Percentiles rank a stretch among this genome's conserved stretches.
Conservation (phyloP, 768 basidiomycete genomes). For the Clitopilus passeckerianus region DNA sequence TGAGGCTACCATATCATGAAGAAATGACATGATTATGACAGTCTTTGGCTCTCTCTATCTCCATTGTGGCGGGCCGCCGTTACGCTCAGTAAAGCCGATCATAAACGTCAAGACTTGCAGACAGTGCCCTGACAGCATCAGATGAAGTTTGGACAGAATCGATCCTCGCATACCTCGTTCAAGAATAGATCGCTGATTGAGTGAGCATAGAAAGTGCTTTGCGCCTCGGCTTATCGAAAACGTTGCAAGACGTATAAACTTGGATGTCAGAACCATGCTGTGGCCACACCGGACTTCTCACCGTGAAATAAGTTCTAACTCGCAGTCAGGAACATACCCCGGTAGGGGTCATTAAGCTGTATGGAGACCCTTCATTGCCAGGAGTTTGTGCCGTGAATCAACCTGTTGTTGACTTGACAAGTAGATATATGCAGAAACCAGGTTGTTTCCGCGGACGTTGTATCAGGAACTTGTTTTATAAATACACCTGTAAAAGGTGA, state of each 20-base stretch:
- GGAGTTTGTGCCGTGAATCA: not conserved
- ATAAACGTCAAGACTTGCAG: not conserved
- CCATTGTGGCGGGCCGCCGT: not conserved
- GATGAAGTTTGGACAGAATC: not conserved
- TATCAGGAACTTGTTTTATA: not conserved
- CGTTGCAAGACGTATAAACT: not conserved
- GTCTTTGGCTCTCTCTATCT: not conserved
- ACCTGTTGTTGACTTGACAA: too few species aligned
- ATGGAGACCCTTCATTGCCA: not conserved
- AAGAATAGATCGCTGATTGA: not conserved
- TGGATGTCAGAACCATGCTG: not conserved
- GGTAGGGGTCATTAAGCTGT: not conserved
- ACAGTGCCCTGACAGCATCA: not conserved
- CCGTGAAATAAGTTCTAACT: not conserved
- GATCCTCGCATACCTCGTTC: not conserved
- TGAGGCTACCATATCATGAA: not conserved
- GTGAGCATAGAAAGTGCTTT: not conserved
- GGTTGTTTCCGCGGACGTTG: too few species aligned
- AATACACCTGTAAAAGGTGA: not conserved
- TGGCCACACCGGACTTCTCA: not conserved
- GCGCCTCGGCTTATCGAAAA: not conserved
- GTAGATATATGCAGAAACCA: too few species aligned
- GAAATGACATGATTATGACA: not conserved
- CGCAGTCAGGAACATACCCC: not conserved
- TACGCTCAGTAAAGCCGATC: not conserved